Evolutionary conservation across 352 stramenopile species (phyloP).

Genomic region (Phytophthora pseudosyringae): DNA sequence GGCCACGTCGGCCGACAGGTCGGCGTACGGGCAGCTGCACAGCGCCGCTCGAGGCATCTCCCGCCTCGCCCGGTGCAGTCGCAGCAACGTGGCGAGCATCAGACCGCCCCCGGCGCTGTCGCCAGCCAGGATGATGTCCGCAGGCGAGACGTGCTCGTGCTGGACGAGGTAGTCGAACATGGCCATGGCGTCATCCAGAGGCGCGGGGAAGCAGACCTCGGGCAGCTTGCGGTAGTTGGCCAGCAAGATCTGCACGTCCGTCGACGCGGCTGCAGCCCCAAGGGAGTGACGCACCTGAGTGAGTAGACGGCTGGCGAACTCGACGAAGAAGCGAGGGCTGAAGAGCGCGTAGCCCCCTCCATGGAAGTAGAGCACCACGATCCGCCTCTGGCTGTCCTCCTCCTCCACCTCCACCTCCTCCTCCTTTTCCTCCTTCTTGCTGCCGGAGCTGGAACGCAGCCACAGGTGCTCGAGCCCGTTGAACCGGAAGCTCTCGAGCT

Average conservation of each 20-base stretch:
- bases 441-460: conserved; percentile 29
- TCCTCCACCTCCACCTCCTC: too few relatives aligned
- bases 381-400: conserved; percentile 23
- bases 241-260: conserved; percentile 58
- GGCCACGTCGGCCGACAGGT: conserved; percentile 38
- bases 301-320: conserved; percentile 51
- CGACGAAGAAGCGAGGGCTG: conserved; percentile 57
- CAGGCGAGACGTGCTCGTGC: conserved; percentile 30
- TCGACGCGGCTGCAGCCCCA: not conserved
- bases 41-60: conserved; percentile 44
- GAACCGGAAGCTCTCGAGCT: conserved; percentile 39
- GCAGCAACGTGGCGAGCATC: conserved; percentile 49
- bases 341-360: conserved; percentile 66
- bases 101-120: conserved; percentile 64
- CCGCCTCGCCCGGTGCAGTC: conserved; percentile 32
- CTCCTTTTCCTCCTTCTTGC: not conserved
- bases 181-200: conserved; percentile 52
- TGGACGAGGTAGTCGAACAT: conserved; percentile 56
- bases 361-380: conserved; percentile 68
- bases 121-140: conserved; percentile 48
- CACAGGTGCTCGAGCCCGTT: conserved; percentile 63
- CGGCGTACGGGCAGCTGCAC: conserved; percentile 57
- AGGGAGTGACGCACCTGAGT: conserved; percentile 29
- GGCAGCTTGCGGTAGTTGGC: conserved; percentile 75
- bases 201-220: conserved; percentile 45